Base-by-base conservation (phyloP, 257 asterid genomes). In the Prunella vulgaris region DNA sequence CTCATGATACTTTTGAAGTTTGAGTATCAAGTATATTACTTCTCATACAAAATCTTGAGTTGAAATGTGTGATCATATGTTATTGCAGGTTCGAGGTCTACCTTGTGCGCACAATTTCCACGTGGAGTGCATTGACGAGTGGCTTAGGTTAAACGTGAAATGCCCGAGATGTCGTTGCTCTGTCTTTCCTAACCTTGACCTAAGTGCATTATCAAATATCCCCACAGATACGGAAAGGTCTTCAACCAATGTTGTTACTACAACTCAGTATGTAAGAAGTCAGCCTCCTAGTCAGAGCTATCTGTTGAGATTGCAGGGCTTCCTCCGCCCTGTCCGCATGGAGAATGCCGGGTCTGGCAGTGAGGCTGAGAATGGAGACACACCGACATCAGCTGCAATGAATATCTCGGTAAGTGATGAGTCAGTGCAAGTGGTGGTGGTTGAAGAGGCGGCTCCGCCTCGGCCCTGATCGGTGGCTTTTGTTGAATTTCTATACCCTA, bases 31-130 rank as follows among this genome's bases (percentile, higher is more conserved):
- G 12, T 35, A 35, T 0, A 35, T 35, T 2, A 35, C 3, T 1
- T 35, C 12, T 35, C 3, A 5, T 32, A 6, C 5, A 32, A 6
- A 3, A 1, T 32, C 6, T 32, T 32, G 38, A 5, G 42, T 35
- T 35, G 10, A 33, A 5, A 33, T 17, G 27, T n/a, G n/a, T n/a
- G n/a, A n/a, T n/a, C n/a, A 69, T 13, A 10, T 40, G 18, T 13
- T 13, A 1, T 1, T 68, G 78, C 89, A 93, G 98, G 98, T 93
- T 32, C 86, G 99, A 0, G 99, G 97, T 24, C 95, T 93, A 57
- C 99, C 99, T 4, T 93, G 99, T 80, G 99, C 99, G 10, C 99
- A 93, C 86, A 93, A 93, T 68, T 93, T 93, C 75, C 99, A 93
- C 4, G 97, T 88, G 65, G 99, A 87, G 77, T 93, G 99, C 83